These are phyloP conservation scores for Blastocystis sp. DNA, from an alignment of 352 stramenopile genomes.

Conservation along the genomic window DNA sequence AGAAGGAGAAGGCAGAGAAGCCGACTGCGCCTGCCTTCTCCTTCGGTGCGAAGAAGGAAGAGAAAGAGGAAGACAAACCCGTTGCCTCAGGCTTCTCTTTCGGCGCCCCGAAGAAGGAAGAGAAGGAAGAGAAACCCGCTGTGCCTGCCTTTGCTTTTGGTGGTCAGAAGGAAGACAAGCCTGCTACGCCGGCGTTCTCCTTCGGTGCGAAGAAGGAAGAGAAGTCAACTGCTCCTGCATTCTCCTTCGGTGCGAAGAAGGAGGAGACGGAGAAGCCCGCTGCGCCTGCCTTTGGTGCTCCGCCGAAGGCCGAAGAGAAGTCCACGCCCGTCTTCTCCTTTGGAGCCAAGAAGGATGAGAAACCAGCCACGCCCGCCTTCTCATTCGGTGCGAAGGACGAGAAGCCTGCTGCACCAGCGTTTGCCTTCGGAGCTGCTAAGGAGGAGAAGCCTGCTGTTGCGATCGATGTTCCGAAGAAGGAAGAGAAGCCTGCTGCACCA, in stretches of 20 bases:
- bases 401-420: background rate
- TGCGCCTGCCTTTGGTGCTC: background rate
- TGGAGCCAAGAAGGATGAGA: background rate
- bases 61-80: conserved; percentile 15
- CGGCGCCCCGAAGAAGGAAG: background rate
- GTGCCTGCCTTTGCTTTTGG: conserved; percentile 21
- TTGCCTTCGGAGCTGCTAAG: background rate
- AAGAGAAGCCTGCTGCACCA: background rate
- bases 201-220: conserved; percentile 3
- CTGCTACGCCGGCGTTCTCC: too few relatives aligned
- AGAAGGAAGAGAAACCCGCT: background rate
- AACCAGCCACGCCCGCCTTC: background rate
- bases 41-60: background rate
- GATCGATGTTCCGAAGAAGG: background rate
- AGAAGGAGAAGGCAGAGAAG: conserved; percentile 2
- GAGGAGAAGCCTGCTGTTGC: background rate
- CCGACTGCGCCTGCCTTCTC: background rate
- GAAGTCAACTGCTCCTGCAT: background rate
- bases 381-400: background rate
- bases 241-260: background rate
- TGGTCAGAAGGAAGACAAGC: background rate
- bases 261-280: background rate
- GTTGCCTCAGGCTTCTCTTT: background rate
- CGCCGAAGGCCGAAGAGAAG: background rate
- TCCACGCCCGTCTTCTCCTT: conserved; percentile 3